Conservation (phyloP, 495 filamentous ascomycete species). For the Aspergillus avenaceus region DNA sequence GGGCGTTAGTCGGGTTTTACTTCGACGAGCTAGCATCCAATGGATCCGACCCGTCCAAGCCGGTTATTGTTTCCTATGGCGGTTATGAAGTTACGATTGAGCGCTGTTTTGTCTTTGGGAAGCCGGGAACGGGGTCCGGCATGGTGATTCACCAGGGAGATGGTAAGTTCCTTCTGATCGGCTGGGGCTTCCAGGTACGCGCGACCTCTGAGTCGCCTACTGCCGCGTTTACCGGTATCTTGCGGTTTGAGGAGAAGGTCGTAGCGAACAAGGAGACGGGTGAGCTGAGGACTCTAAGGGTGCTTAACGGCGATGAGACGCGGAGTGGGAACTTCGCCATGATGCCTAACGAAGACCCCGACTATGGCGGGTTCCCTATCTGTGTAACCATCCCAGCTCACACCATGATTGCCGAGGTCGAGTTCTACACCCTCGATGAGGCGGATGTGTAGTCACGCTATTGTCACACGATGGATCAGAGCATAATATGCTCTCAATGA, state of each 20-base stretch:
- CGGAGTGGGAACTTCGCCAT: slow-evolving; percentile 38
- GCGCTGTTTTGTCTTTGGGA: slow-evolving; percentile 47
- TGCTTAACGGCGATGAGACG: slow-evolving; percentile 49
- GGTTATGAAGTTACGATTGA: slow-evolving; percentile 35
- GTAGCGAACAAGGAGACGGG: slow-evolving; percentile 31
- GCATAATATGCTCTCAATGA: too few relatives aligned
- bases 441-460: not conserved
- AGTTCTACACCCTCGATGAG: slow-evolving; percentile 35
- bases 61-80: slow-evolving; percentile 17
- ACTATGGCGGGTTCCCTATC: slow-evolving; percentile 50
- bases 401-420: slow-evolving; percentile 46
- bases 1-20: slow-evolving; percentile 41
- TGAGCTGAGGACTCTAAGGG: slow-evolving; percentile 29
- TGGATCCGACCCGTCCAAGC: slow-evolving; percentile 18
- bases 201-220: slow-evolving; percentile 23
- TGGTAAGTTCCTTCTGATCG: slow-evolving; percentile 41
- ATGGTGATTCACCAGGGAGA: slow-evolving; percentile 41
- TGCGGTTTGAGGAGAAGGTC: slow-evolving; percentile 38
- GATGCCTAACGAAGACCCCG: slow-evolving; percentile 48
- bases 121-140: slow-evolving; percentile 33
- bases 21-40: slow-evolving; percentile 36
- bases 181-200: slow-evolving; percentile 42
- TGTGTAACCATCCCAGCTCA: slow-evolving; percentile 43
- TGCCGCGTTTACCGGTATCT: slow-evolving; percentile 40
- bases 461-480: too few relatives aligned